A percentile compares a stretch with the other conserved stretches of the same genome.
Evolutionary conservation across 2,329 filamentous ascomycete genomes (phyloP).

Genomic region (Pseudocercospora fijiensis): DNA sequence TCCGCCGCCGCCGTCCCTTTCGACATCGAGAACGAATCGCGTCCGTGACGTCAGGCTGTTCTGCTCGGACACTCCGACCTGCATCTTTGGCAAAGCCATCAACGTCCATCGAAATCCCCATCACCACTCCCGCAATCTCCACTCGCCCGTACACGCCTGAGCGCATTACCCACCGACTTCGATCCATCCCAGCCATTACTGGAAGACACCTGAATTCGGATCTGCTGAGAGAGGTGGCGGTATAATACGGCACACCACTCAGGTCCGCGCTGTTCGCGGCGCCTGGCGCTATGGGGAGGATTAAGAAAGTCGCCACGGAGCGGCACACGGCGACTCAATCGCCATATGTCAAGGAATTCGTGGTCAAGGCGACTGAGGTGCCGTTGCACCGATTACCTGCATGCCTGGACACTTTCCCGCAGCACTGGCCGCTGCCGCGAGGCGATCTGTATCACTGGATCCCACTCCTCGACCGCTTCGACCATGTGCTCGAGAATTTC

Average conservation of each 20-base stretch:
- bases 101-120: background rate
- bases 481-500: constrained; percentile 79
- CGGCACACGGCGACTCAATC: constrained; percentile 64
- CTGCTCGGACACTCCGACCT: background rate
- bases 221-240: constrained; percentile 1
- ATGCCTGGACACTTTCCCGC: constrained; percentile 76
- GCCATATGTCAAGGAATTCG: constrained; percentile 79
- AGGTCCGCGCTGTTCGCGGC: constrained; percentile 26
- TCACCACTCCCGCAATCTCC: background rate
- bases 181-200: background rate
- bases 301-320: constrained; percentile 56
- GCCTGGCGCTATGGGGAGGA: constrained; percentile 50
- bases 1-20: background rate
- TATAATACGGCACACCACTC: constrained; percentile 15
- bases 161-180: background rate
- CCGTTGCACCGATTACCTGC: constrained; percentile 74
- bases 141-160: background rate
- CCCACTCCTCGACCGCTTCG: constrained; percentile 86
- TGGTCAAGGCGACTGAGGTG: constrained; percentile 65
- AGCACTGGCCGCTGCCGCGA: constrained; percentile 89
- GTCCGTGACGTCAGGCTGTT: background rate
- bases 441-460: constrained; percentile 99
- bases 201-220: background rate
- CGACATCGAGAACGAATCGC: background rate
- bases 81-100: background rate